phyloP scores from a whole-genome alignment of 768 basidiomycete species.

The Russula sp. region DNA sequence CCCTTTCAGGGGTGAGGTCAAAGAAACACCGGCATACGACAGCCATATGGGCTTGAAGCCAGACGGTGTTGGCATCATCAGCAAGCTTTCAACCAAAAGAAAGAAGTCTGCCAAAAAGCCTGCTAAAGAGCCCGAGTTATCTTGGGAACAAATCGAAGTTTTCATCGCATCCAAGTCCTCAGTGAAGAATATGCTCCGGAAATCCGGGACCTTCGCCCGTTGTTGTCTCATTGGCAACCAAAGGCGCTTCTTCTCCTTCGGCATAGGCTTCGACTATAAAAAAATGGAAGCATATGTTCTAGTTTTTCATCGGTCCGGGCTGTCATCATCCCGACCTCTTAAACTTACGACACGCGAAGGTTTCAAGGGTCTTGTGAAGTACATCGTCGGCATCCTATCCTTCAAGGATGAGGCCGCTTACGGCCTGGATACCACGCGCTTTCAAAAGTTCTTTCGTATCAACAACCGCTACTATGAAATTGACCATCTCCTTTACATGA shows the following conservation, averaged over 20 bases:
- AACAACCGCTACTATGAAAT: neutral
- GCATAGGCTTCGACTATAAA: neutral
- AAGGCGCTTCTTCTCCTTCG: neutral
- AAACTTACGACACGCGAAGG: neutral
- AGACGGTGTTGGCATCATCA: neutral
- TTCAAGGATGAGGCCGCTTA: neutral
- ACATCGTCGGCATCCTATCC: constrained; percentile 2
- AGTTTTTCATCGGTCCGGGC: neutral
- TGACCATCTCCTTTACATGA: neutral
- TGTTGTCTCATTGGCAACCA: neutral
- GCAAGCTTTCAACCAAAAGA: neutral
- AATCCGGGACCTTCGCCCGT: neutral
- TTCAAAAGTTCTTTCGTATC: neutral
- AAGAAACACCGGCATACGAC: no score
- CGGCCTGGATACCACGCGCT: neutral
- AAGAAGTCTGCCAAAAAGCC: no score
- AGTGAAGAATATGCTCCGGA: neutral
- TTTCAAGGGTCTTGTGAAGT: neutral
- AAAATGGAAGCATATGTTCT: neutral
- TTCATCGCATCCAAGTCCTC: neutral
- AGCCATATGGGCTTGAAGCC: neutral
- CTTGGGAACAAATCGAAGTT: neutral
- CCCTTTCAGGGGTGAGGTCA: neutral
- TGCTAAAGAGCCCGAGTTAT: neutral
- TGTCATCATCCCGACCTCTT: neutral